Conservation (phyloP, 2,329 filamentous ascomycete genomes). For the Corynespora cassiicola region DNA sequence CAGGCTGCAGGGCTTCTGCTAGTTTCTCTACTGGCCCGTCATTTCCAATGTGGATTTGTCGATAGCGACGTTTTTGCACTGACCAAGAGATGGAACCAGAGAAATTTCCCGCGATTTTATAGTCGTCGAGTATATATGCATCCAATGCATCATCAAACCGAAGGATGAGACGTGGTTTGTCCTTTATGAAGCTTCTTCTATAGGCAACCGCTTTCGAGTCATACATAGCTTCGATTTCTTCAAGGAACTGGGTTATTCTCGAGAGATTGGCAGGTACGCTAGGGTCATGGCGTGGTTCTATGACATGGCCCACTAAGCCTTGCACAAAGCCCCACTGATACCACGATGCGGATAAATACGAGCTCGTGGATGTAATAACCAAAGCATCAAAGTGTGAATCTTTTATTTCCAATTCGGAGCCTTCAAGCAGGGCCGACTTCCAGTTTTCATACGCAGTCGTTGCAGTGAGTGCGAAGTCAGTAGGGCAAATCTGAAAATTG, state of each 20-base stretch:
- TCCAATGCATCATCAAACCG: neutral
- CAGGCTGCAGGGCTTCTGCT: neutral
- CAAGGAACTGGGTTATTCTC: neutral
- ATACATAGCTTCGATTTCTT: neutral
- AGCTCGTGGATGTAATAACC: slow-evolving; percentile 2
- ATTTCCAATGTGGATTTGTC: no score
- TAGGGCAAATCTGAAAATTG: neutral
- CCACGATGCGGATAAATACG: slow-evolving; percentile 5
- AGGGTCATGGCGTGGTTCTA: neutral
- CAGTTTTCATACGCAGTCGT: no score
- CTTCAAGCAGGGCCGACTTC: no score
- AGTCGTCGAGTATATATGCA: neutral
- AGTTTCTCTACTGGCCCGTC: no score
- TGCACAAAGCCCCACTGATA: slow-evolving; percentile 4
- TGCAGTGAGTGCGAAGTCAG: slow-evolving; percentile 1
- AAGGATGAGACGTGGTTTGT: slow-evolving; percentile 4
- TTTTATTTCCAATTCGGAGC: neutral
- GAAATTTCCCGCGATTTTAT: no score
- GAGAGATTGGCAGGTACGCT: neutral
- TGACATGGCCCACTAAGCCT: neutral
- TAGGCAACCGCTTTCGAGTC: no score
- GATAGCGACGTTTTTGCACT: no score
- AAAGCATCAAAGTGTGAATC: slow-evolving; percentile 5
- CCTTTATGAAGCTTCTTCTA: slow-evolving; percentile 3
- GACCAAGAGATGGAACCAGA: no score